Percentiles rank a stretch among this genome's conserved stretches.
These are phyloP conservation scores for Neurospora sp. DNA, from an alignment of 495 filamentous ascomycete genomes.

Conservation along the genomic window DNA sequence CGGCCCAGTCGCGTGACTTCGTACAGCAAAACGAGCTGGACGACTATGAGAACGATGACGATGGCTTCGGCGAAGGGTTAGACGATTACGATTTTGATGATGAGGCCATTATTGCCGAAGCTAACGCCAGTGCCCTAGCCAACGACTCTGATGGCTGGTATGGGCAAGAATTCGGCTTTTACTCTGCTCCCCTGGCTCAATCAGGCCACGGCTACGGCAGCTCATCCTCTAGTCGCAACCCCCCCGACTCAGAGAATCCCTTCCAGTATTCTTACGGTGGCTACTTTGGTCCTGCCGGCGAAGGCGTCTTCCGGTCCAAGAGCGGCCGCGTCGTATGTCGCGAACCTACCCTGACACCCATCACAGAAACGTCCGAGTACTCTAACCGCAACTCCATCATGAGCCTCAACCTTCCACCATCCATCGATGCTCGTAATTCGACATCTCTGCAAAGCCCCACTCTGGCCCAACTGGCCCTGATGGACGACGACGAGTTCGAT, in stretches of 20 bases:
- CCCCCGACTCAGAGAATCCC: constrained; percentile 26
- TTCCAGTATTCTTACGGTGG: constrained; percentile 66
- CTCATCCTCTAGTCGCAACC: not conserved
- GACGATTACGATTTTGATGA: constrained; percentile 61
- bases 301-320: constrained; percentile 45
- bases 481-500: constrained; percentile 50
- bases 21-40: constrained; percentile 18
- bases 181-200: constrained; percentile 50
- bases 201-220: constrained; percentile 13
- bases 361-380: constrained; percentile 93
- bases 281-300: constrained; percentile 71
- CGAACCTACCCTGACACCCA: constrained; percentile 89
- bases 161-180: constrained; percentile 97
- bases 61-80: constrained; percentile 35
- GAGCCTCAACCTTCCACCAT: constrained; percentile 50
- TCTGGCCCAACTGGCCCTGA: constrained; percentile 60
- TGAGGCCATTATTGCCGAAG: constrained; percentile 84
- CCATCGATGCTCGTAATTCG: constrained; percentile 19
- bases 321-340: constrained; percentile 63
- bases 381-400: constrained; percentile 87
- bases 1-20: constrained; percentile 19
- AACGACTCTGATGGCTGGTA: constrained; percentile 90
- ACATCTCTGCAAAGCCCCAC: constrained; percentile 41
- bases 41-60: constrained; percentile 27
- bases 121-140: constrained; percentile 87